Evolutionary conservation across 306 rosid genomes (phyloP).

Genomic region (Quillaja saponaria): DNA sequence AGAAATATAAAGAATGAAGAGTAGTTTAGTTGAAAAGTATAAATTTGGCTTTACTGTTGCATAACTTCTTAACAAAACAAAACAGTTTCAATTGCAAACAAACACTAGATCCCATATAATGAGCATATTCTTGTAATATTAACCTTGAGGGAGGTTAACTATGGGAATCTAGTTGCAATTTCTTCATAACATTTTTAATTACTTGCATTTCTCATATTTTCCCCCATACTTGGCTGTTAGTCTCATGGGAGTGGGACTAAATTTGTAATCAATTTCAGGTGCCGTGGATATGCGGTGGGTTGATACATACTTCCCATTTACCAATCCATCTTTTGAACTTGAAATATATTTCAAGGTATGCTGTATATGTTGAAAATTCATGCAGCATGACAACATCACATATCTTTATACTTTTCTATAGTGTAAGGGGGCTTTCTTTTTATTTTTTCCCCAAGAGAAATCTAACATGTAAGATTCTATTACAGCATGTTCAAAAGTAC

Average conservation of each 20-base stretch:
- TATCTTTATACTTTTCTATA: too few relatives aligned
- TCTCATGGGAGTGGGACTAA: background rate
- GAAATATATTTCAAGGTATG: constrained; percentile 88
- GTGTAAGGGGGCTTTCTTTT: too few relatives aligned
- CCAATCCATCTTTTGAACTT: constrained; percentile 93
- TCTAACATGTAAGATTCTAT: too few relatives aligned
- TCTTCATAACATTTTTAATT: constrained; percentile 7
- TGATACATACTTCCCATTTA: constrained; percentile 94
- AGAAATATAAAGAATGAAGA: too few relatives aligned
- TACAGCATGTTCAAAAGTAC: too few relatives aligned
- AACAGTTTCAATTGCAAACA: constrained; percentile 10
- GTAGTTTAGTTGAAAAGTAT: background rate
- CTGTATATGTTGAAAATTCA: constrained; percentile 20
- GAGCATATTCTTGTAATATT: constrained; percentile 11
- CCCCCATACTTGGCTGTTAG: constrained; percentile 5
- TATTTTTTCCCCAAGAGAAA: too few relatives aligned
- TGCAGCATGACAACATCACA: background rate
- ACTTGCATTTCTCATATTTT: constrained; percentile 17
- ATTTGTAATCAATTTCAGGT: constrained; percentile 55
- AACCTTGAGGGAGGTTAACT: background rate
- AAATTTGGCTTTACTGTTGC: background rate
- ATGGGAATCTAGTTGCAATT: constrained; percentile 16
- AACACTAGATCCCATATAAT: constrained; percentile 8
- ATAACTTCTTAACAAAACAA: constrained; percentile 7
- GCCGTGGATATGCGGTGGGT: constrained; percentile 97